phyloP scores from a whole-genome alignment of 139 green algal species.

The Coccomyxa sp. region DNA sequence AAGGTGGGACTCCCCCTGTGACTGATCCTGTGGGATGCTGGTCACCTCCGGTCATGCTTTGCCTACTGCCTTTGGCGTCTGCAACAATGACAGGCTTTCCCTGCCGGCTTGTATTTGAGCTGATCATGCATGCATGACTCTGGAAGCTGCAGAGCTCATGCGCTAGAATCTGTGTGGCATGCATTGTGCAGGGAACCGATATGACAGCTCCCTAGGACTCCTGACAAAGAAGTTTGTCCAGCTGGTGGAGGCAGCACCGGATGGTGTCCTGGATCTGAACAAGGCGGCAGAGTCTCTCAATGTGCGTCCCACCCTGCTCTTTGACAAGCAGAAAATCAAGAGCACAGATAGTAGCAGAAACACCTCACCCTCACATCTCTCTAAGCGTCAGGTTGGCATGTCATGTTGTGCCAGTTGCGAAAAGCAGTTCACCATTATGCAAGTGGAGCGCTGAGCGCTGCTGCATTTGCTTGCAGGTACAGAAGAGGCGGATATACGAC shows the following conservation, averaged over 20 bases:
- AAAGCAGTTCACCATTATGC: background rate
- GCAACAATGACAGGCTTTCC: no score
- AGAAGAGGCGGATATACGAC: constrained; percentile 98
- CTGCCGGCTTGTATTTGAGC: no score
- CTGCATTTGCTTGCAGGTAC: constrained; percentile 56
- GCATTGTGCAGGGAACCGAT: no score
- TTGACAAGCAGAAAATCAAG: no score
- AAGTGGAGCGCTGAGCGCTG: background rate
- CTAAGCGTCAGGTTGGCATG: background rate
- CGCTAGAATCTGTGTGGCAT: no score
- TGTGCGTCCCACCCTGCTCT: constrained; percentile 26
- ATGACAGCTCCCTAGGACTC: constrained; percentile 81
- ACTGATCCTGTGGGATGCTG: no score
- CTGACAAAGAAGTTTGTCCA: constrained; percentile 92
- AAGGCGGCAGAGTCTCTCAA: constrained; percentile 74
- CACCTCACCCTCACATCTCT: no score
- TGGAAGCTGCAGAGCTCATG: no score
- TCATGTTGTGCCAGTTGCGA: background rate
- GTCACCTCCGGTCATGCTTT: no score
- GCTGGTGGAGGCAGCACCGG: constrained; percentile 67
- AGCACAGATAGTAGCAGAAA: no score
- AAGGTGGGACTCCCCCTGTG: background rate
- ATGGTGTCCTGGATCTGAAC: constrained; percentile 89
- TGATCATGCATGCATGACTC: no score
- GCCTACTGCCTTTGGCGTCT: no score